These are phyloP conservation scores for Pichia sp. DNA, from an alignment of 1,139 yeast genomes.

Conservation along the genomic window DNA sequence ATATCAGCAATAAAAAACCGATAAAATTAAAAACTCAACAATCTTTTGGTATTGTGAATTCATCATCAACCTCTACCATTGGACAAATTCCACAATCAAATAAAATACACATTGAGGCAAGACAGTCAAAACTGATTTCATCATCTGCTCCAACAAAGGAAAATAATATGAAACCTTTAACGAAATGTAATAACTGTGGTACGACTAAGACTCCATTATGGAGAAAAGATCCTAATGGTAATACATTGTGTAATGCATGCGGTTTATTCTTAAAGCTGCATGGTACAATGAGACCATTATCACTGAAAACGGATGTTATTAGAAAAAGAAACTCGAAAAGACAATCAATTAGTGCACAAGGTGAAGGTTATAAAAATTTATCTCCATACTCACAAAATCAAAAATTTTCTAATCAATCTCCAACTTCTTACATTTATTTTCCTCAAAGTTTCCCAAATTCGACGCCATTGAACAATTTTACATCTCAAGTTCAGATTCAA, in stretches of 20 bases:
- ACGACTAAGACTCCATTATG: slow-evolving; percentile 54
- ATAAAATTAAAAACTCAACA: not conserved
- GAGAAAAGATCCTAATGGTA: slow-evolving; percentile 52
- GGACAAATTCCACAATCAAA: slow-evolving; percentile 12
- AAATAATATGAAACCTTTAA: slow-evolving; percentile 15
- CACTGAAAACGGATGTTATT: slow-evolving; percentile 52
- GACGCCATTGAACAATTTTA: not conserved
- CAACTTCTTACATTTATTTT: slow-evolving; percentile 10
- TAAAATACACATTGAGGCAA: slow-evolving; percentile 15
- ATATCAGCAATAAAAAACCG: not conserved
- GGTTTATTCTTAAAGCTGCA: slow-evolving; percentile 52
- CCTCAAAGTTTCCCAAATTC: slow-evolving; percentile 21
- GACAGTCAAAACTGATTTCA: slow-evolving; percentile 15
- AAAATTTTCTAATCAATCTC: slow-evolving; percentile 3
- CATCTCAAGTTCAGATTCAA: not conserved
- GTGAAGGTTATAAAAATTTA: slow-evolving; percentile 16
- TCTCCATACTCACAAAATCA: slow-evolving; percentile 6
- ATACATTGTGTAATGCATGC: slow-evolving; percentile 56
- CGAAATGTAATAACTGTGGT: slow-evolving; percentile 46
- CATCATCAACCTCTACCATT: not conserved
- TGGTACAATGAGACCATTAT: slow-evolving; percentile 52
- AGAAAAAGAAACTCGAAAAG: slow-evolving; percentile 46
- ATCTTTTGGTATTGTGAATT: not conserved
- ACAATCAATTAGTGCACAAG: slow-evolving; percentile 19
- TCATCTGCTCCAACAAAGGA: slow-evolving; percentile 20